Percentiles rank a stretch among this genome's conserved stretches.
Evolutionary conservation across 2,329 filamentous ascomycete species (phyloP).

Genomic region (Cordyceps javanica): DNA sequence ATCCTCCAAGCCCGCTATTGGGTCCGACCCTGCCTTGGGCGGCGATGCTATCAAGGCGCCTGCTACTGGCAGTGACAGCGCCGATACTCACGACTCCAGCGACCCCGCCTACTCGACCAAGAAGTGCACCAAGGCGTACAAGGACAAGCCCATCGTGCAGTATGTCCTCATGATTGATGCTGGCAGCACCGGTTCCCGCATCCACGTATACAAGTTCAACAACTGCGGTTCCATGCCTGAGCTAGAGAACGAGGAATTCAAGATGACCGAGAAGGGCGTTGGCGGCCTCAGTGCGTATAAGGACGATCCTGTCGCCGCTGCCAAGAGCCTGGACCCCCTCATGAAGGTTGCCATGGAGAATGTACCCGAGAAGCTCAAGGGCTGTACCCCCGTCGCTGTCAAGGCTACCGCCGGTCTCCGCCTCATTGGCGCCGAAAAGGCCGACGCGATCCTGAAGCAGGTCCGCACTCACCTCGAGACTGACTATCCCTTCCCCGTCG

Average conservation of each 20-base stretch:
- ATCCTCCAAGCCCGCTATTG: slow-evolving; percentile 4
- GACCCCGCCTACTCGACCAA: slow-evolving; percentile 56
- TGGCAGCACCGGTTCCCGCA: slow-evolving; percentile 93
- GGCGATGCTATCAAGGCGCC: slow-evolving; percentile 7
- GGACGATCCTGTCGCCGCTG: slow-evolving; percentile 78
- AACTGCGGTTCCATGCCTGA: slow-evolving; percentile 65
- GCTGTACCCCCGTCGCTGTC: slow-evolving; percentile 92
- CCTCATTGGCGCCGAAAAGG: slow-evolving; percentile 74
- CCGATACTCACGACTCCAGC: slow-evolving; percentile 45
- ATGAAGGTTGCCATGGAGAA: slow-evolving; percentile 78
- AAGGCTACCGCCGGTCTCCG: slow-evolving; percentile 95
- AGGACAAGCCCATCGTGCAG: slow-evolving; percentile 89
- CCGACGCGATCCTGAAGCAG: slow-evolving; percentile 75
- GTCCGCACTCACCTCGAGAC: slow-evolving; percentile 81
- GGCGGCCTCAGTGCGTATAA: slow-evolving; percentile 85
- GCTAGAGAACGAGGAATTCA: slow-evolving; percentile 85
- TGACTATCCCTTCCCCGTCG: slow-evolving; percentile 88
- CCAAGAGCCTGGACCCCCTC: slow-evolving; percentile 80
- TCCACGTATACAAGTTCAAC: slow-evolving; percentile 96
- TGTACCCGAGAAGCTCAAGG: slow-evolving; percentile 82
- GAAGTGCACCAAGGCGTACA: slow-evolving; percentile 75
- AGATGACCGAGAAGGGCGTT: slow-evolving; percentile 82
- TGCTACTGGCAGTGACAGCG: slow-evolving; percentile 33
- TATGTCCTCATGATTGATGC: slow-evolving; percentile 99
- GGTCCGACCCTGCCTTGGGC: not conserved